Evolutionary conservation across 2,329 filamentous ascomycete genomes (phyloP).

Genomic region (Ceratocystis ficicola): DNA sequence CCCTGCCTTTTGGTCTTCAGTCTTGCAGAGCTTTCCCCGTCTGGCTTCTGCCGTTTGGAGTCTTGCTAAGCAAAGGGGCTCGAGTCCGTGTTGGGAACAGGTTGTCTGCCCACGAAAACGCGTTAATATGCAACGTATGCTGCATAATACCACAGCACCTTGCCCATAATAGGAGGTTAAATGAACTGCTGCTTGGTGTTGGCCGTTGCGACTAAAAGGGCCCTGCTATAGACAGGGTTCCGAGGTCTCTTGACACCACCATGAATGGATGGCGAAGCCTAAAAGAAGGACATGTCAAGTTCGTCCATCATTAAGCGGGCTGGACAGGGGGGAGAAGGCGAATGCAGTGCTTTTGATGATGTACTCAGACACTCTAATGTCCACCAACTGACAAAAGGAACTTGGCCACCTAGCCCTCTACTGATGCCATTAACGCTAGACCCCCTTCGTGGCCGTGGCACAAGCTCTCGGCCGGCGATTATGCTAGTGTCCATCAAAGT

Average conservation of each 20-base stretch:
- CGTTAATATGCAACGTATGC: background rate
- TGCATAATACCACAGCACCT: conserved; percentile 4
- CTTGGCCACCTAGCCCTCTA: background rate
- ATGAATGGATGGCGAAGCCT: background rate
- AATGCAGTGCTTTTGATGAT: background rate
- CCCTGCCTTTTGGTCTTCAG: background rate
- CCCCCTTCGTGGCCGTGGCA: background rate
- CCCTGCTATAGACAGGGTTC: background rate
- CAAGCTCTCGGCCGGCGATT: background rate
- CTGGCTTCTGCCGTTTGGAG: too few relatives aligned
- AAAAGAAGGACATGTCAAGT: conserved; percentile 10
- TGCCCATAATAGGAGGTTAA: background rate
- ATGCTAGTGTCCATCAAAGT: background rate
- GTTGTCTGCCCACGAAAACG: background rate
- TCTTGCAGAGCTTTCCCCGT: background rate
- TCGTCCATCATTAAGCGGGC: background rate
- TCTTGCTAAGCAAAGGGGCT: background rate
- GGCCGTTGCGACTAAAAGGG: background rate
- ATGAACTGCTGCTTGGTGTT: background rate
- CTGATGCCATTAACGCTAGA: background rate
- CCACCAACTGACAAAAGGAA: too few relatives aligned
- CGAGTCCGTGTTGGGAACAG: background rate
- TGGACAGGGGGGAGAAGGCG: background rate
- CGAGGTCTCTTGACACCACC: background rate
- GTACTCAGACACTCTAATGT: background rate